These are phyloP conservation scores for Furcasterigmium sp. DNA, from an alignment of 2,329 filamentous ascomycete genomes.

Conservation along the genomic window DNA sequence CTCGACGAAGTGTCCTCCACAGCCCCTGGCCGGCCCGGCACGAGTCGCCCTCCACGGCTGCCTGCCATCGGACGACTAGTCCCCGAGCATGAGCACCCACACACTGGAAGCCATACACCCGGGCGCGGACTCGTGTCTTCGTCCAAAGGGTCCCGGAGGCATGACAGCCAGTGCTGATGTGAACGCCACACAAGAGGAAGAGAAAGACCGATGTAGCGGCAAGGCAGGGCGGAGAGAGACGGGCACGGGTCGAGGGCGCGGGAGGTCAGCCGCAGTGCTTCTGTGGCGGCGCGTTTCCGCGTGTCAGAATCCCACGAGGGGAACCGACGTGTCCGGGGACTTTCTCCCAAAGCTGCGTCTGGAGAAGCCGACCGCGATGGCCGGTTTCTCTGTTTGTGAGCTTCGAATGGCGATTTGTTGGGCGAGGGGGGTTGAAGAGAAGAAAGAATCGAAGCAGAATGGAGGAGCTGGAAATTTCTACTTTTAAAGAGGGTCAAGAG, in stretches of 20 bases:
- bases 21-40: conserved; percentile 22
- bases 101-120: conserved; percentile 12
- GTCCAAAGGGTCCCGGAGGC: conserved; percentile 54
- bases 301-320: conserved; percentile 34
- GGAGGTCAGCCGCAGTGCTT: conserved; percentile 91
- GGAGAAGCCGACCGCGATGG: conserved; percentile 31
- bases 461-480: conserved; percentile 5
- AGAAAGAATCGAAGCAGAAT: conserved; percentile 27
- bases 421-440: conserved; percentile 74
- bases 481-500: conserved; percentile 5
- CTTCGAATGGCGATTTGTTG: conserved; percentile 99
- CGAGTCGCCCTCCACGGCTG: conserved; percentile 20
- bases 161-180: not conserved
- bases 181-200: conserved; percentile 7
- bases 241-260: conserved; percentile 41
- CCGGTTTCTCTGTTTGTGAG: conserved; percentile 75
- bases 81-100: conserved; percentile 9
- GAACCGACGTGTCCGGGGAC: conserved; percentile 83
- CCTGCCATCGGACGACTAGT: conserved; percentile 16
- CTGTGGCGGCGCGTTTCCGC: conserved; percentile 99
- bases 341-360: conserved; percentile 94
- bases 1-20: conserved; percentile 78
- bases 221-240: conserved; percentile 29
- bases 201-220: conserved; percentile 38
- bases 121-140: conserved; percentile 85